Evolutionary conservation across 805 yeast genomes (phyloP).

Genomic region (Dipodascus geniculatus): DNA sequence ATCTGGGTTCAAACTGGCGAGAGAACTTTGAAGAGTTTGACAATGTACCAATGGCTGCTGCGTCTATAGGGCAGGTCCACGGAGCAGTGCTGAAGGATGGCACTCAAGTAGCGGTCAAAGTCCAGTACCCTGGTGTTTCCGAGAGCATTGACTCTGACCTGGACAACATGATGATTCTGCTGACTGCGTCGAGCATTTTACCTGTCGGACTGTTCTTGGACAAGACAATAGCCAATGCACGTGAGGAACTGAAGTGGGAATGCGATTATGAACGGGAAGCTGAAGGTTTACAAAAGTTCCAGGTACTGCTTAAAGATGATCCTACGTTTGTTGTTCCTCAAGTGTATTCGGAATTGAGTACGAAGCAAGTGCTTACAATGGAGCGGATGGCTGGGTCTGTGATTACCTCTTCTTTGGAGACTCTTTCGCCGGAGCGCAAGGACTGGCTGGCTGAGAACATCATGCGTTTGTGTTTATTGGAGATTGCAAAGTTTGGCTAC

Average conservation of each 20-base stretch:
- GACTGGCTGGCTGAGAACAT: conserved; percentile 77
- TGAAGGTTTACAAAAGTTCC: conserved; percentile 54
- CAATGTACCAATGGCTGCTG: conserved; percentile 90
- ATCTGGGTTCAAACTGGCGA: conserved; percentile 77
- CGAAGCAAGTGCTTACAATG: conserved; percentile 82
- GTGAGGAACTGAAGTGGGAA: conserved; percentile 93
- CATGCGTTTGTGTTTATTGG: conserved; percentile 77
- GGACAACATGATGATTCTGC: conserved; percentile 66
- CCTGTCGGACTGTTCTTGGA: conserved; percentile 91
- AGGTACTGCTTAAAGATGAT: conserved; percentile 46
- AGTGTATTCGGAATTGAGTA: conserved; percentile 66
- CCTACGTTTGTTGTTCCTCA: conserved; percentile 68
- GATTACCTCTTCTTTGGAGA: conserved; percentile 39
- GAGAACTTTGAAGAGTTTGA: conserved; percentile 61
- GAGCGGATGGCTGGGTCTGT: conserved; percentile 74
- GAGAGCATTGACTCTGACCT: conserved; percentile 89
- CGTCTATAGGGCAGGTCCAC: conserved; percentile 96
- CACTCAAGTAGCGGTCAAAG: conserved; percentile 75
- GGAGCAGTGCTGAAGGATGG: conserved; percentile 52
- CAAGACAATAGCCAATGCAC: conserved; percentile 83
- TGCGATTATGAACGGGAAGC: conserved; percentile 94
- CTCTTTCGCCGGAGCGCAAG: conserved; percentile 43
- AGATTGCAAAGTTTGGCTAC: conserved; percentile 71
- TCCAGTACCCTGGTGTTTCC: conserved; percentile 95
- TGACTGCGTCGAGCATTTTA: conserved; percentile 75